Evolutionary conservation across 495 filamentous ascomycete species (phyloP).

Genomic region (Margaritispora aquatica): DNA sequence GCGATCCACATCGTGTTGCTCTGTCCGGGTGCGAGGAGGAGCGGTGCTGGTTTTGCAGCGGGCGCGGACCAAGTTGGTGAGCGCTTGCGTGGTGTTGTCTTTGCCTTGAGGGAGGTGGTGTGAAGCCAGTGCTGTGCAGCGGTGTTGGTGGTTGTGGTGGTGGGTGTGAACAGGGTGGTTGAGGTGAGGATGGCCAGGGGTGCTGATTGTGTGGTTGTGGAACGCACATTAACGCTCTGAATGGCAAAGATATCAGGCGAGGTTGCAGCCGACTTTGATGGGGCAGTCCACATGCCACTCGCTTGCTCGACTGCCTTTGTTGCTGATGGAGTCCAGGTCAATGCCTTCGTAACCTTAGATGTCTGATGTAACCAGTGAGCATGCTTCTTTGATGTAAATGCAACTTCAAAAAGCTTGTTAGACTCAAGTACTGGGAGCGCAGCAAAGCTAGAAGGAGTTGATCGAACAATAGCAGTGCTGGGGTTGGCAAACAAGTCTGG

Average conservation of each 20-base stretch:
- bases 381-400: too few species aligned
- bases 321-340: too few species aligned
- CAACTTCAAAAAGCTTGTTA: too few species aligned
- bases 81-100: background rate
- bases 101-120: conserved; percentile 1
- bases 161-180: background rate
- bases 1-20: conserved; percentile 2
- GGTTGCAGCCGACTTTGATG: background rate
- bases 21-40: background rate
- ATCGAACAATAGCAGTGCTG: too few species aligned
- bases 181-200: background rate
- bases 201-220: background rate
- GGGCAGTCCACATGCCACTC: background rate
- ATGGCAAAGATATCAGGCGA: background rate
- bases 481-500: background rate
- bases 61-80: conserved; percentile 4
- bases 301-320: too few species aligned
- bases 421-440: too few species aligned
- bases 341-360: too few species aligned
- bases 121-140: conserved; percentile 8
- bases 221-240: background rate
- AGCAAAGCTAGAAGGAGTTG: too few species aligned
- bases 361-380: too few species aligned
- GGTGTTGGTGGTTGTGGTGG: background rate
- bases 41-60: too few species aligned